A percentile compares a stretch with the other conserved stretches of the same genome.
Evolutionary conservation across 2,329 filamentous ascomycete species (phyloP).

Genomic region (Fusarium temperatum): DNA sequence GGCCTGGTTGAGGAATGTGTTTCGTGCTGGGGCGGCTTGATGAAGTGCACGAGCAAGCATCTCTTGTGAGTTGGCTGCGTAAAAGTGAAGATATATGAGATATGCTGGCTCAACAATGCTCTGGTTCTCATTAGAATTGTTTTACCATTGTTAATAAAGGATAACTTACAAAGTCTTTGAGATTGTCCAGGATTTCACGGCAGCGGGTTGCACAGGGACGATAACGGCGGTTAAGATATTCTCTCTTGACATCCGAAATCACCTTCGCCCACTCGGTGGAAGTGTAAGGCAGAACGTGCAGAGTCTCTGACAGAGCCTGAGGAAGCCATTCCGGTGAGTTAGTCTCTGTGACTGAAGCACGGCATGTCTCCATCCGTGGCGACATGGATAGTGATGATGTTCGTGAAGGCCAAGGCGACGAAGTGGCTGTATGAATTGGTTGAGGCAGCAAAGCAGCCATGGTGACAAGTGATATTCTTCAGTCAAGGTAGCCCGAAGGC

Average conservation of each 20-base stretch:
- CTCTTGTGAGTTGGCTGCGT: slow-evolving; percentile 68
- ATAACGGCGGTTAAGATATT: slow-evolving; percentile 61
- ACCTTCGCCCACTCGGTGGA: slow-evolving; percentile 60
- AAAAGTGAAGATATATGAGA: slow-evolving; percentile 68
- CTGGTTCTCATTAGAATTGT: slow-evolving; percentile 32
- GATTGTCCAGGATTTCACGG: slow-evolving; percentile 60
- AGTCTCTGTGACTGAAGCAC: slow-evolving; percentile 1
- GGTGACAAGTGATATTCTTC: neutral
- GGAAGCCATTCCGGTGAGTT: slow-evolving; percentile 24
- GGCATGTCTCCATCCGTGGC: slow-evolving; percentile 19
- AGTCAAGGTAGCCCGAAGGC: neutral
- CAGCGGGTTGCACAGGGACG: slow-evolving; percentile 63
- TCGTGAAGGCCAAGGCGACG: slow-evolving; percentile 21
- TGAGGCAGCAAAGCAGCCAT: slow-evolving; percentile 36
- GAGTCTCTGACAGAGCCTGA: slow-evolving; percentile 25
- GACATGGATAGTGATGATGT: slow-evolving; percentile 25
- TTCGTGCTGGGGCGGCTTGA: slow-evolving; percentile 56
- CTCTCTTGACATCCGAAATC: slow-evolving; percentile 63
- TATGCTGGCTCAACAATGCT: slow-evolving; percentile 61
- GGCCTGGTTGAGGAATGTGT: slow-evolving; percentile 60
- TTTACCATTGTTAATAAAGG: neutral
- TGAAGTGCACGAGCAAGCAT: slow-evolving; percentile 62
- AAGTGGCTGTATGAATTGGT: slow-evolving; percentile 19
- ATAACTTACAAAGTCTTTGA: slow-evolving; percentile 55
- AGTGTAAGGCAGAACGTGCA: slow-evolving; percentile 53